Evolutionary conservation across 306 rosid species (phyloP), one percentile per base, ranked within the genome.

Genomic region (Bauhinia variegata): DNA sequence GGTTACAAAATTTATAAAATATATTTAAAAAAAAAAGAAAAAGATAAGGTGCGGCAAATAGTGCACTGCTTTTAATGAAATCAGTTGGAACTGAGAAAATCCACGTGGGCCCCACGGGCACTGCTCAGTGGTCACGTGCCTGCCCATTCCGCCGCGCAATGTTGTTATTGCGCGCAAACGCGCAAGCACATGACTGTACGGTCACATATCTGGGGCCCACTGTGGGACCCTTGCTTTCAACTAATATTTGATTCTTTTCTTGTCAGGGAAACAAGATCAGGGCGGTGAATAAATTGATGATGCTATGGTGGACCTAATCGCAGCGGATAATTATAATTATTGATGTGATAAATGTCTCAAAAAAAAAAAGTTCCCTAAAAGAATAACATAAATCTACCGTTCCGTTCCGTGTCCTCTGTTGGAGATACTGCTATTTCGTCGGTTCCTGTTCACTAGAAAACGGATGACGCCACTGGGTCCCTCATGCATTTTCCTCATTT

Each of bases 301-400:
- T 28, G 68, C 44, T 33, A 19, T 14, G 31, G 4, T 61, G 67
- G 66, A 73, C 77, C 82, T 53, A 80, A 79, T 39, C 75, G 17
- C 76, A 64, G 62, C 23, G 11, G 37, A 37, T 53, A 56, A 36
- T 56, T 0, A 36, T 36, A 23, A 23, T 23, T 23, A 23, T 23
- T 23, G 28, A 23, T 23, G 28, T 23, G 2, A 23, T 23, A 23
- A 23, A 23, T 23, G 1, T 23, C 28, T 2, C 1, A 23, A 23
- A 23, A 2, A 23, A 2, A 23, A 23, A 23, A 23, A 23, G 28
- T 23, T 23, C 28, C 28, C 28, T 23, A 23, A 2, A 23, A 23
- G 28, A 23, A 1, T 23, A 23, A 23, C 28, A 23, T 23, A 23
- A 23, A 23, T 23, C 28, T 2, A 23, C 54, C 55, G 50, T 51